Evolutionary conservation across 1,139 yeast species (phyloP), one percentile per base, ranked within the genome.

Genomic region (Debaryomycetaceae sp.): DNA sequence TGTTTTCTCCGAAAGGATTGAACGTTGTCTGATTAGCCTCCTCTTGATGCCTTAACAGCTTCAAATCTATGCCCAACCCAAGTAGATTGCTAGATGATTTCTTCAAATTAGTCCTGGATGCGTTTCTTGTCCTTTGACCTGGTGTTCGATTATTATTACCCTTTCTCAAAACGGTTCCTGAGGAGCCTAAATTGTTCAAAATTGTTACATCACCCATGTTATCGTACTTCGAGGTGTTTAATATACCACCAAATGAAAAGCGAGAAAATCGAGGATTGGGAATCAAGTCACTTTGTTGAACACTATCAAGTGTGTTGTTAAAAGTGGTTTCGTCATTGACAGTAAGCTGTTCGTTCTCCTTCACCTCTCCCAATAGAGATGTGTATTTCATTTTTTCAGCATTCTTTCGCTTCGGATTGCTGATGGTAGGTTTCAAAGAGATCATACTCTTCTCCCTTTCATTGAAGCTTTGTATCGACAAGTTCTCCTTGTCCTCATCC

Each of bases 221-320:
- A 42, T 60, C 61, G 37, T 60, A 55, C 23, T 54, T 50, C 8
- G 56, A 53, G 31, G 51, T 47, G 46, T 53, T 59, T 45, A 64
- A 51, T 41, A 74, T 55, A 1, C 75, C 77, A 39, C 72, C 72
- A 54, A 74, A 70, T 0, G 78, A 72, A 45, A 74, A 65, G 39
- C 72, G 60, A 0, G 78, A 72, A 45, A 74, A 74, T 40, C 75
- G 56, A 7, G 78, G 78, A 46, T 74, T 74, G 9, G 79, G 78
- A 36, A 73, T 70, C 41, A 70, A 57, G 1, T 56, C 61, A 35
- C 7, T 17, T 20, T 5, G 23, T 13, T 22, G 37, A n/a, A n/a
- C 23, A 9, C 30, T 39, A 17, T 20, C 35, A 24, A 38, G 34
- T 17, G 30, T 24, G 43, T 40, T 35, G 20, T 44, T 42, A 36